These are phyloP conservation scores for Grigorovia jiainica DNA, from an alignment of 805 yeast species.

Conservation along the genomic window DNA sequence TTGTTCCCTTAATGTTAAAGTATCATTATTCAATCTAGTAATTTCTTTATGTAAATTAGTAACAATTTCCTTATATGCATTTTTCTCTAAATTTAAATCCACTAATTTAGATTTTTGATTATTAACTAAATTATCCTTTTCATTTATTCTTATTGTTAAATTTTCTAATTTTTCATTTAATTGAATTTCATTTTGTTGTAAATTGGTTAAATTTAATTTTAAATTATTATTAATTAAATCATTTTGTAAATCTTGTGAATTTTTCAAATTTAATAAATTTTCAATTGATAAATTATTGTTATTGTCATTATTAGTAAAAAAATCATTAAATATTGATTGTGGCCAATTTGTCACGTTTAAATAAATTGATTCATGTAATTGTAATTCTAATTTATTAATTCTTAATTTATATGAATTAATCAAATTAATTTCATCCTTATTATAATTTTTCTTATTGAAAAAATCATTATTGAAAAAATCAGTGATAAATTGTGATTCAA, in stretches of 20 bases:
- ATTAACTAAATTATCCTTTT: background rate
- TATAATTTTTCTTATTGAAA: too few species aligned
- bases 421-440: background rate
- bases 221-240: background rate
- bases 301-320: constrained; percentile 1
- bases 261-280: background rate
- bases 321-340: constrained; percentile 29
- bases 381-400: constrained; percentile 65
- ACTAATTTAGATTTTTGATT: constrained; percentile 5
- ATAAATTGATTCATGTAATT: constrained; percentile 65
- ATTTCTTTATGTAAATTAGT: constrained; percentile 20
- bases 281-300: background rate
- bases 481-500: constrained; percentile 7
- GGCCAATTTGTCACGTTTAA: constrained; percentile 42
- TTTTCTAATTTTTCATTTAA: constrained; percentile 2
- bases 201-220: background rate
- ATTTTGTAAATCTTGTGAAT: background rate
- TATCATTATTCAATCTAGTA: constrained; percentile 18
- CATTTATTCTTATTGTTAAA: background rate
- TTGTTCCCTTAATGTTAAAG: constrained; percentile 14
- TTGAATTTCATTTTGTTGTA: constrained; percentile 1
- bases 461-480: background rate
- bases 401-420: constrained; percentile 43
- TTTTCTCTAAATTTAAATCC: constrained; percentile 20
- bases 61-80: constrained; percentile 25